Conservation (phyloP, 2,329 filamentous ascomycete genomes). For the Claviceps pazoutovae region DNA sequence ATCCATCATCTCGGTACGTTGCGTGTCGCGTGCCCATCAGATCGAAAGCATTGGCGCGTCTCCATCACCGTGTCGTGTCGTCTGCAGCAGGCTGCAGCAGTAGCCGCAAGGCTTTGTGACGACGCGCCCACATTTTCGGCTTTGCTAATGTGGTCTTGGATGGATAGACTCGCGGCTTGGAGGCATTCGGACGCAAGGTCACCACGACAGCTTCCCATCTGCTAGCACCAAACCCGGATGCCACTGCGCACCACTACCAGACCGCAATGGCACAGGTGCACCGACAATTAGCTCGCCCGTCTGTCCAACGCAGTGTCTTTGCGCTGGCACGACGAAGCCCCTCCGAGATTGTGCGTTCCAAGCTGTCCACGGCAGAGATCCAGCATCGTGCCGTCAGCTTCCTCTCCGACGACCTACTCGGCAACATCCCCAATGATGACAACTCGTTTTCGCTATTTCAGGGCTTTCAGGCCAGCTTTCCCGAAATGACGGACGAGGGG, state of each 20-base stretch:
- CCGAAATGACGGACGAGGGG: constrained; percentile 53
- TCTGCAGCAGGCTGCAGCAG: too few relatives aligned
- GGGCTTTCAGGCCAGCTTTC: constrained; percentile 84
- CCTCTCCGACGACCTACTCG: constrained; percentile 77
- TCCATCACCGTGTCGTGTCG: not conserved
- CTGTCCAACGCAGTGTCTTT: constrained; percentile 79
- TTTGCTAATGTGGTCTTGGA: constrained; percentile 7
- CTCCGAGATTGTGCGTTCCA: constrained; percentile 85
- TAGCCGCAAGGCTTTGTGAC: too few relatives aligned
- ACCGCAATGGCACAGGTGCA: constrained; percentile 80
- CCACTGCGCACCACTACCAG: constrained; percentile 58
- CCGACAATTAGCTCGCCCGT: constrained; percentile 72
- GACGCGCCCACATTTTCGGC: not conserved
- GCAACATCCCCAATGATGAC: constrained; percentile 74
- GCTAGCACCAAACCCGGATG: constrained; percentile 50
- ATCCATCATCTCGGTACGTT: constrained; percentile 29
- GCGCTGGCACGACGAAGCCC: constrained; percentile 81
- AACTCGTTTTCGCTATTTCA: constrained; percentile 90
- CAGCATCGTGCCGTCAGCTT: constrained; percentile 83
- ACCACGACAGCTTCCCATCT: constrained; percentile 85
- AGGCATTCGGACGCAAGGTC: constrained; percentile 89
- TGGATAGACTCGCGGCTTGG: constrained; percentile 65
- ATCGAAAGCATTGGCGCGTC: not conserved
- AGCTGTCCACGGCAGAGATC: constrained; percentile 81
- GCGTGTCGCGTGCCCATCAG: not conserved